Base-by-base conservation (phyloP, 345 rosid species). In the Eucalyptus decipiens region DNA sequence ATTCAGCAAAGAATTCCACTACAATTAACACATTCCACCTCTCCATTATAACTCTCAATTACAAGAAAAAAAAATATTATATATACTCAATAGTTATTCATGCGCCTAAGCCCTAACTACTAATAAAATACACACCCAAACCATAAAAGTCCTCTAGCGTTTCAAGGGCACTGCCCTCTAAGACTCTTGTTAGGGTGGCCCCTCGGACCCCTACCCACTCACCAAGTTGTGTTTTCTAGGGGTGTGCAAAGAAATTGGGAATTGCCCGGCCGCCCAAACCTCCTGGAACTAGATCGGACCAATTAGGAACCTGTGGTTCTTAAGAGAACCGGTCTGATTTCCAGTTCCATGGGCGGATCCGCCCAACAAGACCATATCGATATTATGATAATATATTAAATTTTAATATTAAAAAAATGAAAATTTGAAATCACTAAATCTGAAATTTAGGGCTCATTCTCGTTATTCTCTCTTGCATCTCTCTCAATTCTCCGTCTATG, bases 321-420 rank as follows among this genome's bases (percentile, higher is more conserved):
- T 56, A 4, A 56, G 28, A 24, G 30, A 56, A 56, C 62, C 3
- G 1, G 5, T 56, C 30, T 6, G 1, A 1, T 56, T 56, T 5
- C 6, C 30, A 56, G 5, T 56, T 24, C 62, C 62, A 24, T 56
- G 62, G 30, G 2, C 1, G 0, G 7, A 56, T 23, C 14, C 3
- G 1, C 13, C 62, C 1, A 56, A 2, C 62, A 0, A 26, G 6
- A 4, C 3, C 0, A 0, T 1, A 56, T 9, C 14, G 6, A 56
- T 56, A 56, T 56, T 56, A 56, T 56, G 6, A 56, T 56, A 56
- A 56, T 24, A 24, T 56, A 24, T 56, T 24, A 56, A 56, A 2
- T 56, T 56, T 24, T 56, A 24, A 24, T 56, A 24, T 56, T 52
- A 19, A 56, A 56, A 54, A 56, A 23, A 24, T 56, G 62, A 56